Base-by-base conservation (phyloP, 345 rosid genomes). In the Euphorbia pulcherrima region DNA sequence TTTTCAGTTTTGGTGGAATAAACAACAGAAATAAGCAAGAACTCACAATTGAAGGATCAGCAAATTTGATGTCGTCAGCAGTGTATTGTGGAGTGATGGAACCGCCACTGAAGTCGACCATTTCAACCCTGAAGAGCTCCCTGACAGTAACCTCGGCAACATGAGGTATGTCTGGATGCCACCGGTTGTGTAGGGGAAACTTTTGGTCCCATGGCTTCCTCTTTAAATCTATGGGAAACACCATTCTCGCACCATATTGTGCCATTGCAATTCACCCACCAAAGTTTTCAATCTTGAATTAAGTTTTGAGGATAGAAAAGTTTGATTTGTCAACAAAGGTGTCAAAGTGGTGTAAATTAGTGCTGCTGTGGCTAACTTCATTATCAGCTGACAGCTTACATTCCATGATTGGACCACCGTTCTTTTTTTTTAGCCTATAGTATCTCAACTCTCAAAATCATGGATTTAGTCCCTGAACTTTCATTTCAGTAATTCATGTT, bases 131-230 rank as follows among this genome's bases (percentile, higher is more conserved):
- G 56, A 83, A 87, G 69, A 83, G 53, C 83, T 83, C 86, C 6
- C 84, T 81, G 0, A 28, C 68, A 14, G 16, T 68, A 2, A 80
- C 84, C 70, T 80, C 83, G 1, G 72, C 84, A 44, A 76, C 86
- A 0, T 82, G 78, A 0, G 88, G 92, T 60, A 85, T 77, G 56
- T 83, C 83, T 0, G 92, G 89, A 59, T 82, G 92, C 92, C 92
- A 87, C 71, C 86, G 67, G 82, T 77, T 85, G 75, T 79, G 88
- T 30, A 83, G 83, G 13, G 84, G 82, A 64, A 78, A 73, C 64
- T 77, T 73, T 72, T 87, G 87, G 65, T 81, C 83, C 76, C 78
- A 73, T 68, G 92, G 80, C 80, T 82, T 75, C 87, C 78, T 87
- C 85, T 67, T 82, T 70, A 85, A 54, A 70, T 87, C 92, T 68